Base-by-base conservation (phyloP, 257 asterid species). In the Scutellaria barbata region DNA sequence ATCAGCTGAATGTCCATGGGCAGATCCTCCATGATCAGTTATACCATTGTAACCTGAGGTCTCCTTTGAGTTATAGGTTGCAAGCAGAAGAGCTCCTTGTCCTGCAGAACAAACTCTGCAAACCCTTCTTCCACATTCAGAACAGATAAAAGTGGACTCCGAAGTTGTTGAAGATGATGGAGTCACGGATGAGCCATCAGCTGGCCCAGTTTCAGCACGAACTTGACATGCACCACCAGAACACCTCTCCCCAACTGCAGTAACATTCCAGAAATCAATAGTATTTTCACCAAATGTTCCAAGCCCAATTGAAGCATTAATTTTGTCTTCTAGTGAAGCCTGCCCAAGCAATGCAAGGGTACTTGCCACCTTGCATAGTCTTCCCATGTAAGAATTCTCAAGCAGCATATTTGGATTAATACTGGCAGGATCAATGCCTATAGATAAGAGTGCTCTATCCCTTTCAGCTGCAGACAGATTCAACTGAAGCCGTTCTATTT, bases 391-490 rank as follows among this genome's bases (percentile, higher is more conserved):
- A 76, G 90, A 91, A 76, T 91, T 87, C 69, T 86, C 91, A 18
- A 89, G 91, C 77, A 91, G 74, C 68, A 83, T 60, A 76, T 91
- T 89, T 20, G 97, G 97, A 74, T 92, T 92, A 81, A 94, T 89
- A 77, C 86, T 87, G 41, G 98, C 96, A 78, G 98, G 96, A 86
- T 91, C 99, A 75, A 94, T 87, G 59, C 98, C 96, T 46, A 94
- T 81, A 42, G 96, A 87, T 78, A 94, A 81, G 74, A 94, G 85
- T 37, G 96, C 88, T 81, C 98, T 88, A 80, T 94, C 96, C 88
- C 99, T 89, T 81, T 83, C 96, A 70, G 99, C 92, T 75, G 99
- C 98, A 69, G 98, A 89, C 74, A 91, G 92, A 85, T 89, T 89
- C 79, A 83, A 69, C 71, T 77, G 83, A 60, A 94, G 86, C 72